These are phyloP conservation scores for Astragalus membranaceus DNA, from an alignment of 306 rosid genomes.

Conservation along the genomic window DNA sequence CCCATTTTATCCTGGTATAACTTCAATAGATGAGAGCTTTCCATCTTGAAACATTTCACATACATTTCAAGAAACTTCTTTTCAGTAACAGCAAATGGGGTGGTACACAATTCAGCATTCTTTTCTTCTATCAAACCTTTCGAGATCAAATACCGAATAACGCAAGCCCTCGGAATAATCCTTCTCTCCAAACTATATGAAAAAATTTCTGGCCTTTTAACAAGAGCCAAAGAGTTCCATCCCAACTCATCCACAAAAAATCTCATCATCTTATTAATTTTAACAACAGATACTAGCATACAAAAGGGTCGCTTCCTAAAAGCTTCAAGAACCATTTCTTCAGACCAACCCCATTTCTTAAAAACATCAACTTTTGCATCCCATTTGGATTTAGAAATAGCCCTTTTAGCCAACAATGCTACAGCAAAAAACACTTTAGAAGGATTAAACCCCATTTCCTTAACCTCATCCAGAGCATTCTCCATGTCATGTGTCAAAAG, in stretches of 20 bases:
- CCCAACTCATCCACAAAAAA: conserved; percentile 39
- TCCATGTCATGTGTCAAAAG: background rate
- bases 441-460: conserved; percentile 41
- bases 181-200: conserved; percentile 41
- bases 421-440: background rate
- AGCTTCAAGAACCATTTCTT: conserved; percentile 22
- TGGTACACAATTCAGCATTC: background rate
- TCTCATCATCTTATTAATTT: conserved; percentile 35
- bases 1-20: background rate
- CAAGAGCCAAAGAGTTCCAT: conserved; percentile 17
- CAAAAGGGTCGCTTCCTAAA: conserved; percentile 30
- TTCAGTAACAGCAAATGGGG: background rate
- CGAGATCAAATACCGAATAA: conserved; percentile 16
- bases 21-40: background rate
- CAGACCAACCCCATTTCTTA: conserved; percentile 56
- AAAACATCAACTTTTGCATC: conserved; percentile 30
- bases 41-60: background rate
- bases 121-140: conserved; percentile 29
- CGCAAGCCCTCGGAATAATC: conserved; percentile 39
- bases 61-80: no score
- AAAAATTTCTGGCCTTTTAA: background rate
- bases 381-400: conserved; percentile 20
- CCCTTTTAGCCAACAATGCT: conserved; percentile 18
- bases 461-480: conserved; percentile 21
- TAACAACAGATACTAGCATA: conserved; percentile 30